Base-by-base conservation (phyloP, 306 rosid genomes). In the Arachis hypogaea region DNA sequence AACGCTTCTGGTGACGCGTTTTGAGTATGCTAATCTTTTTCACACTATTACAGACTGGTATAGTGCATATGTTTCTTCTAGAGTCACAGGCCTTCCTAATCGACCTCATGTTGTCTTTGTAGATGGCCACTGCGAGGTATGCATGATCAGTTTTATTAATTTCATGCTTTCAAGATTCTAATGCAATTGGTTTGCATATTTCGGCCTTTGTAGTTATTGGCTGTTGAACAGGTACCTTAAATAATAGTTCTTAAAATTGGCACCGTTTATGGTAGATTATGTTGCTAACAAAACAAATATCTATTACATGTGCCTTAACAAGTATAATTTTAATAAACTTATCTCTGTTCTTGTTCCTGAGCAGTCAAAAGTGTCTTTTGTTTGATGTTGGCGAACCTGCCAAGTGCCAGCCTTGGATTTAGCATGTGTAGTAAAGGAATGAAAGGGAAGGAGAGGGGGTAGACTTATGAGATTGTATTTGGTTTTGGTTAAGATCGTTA, bases 41-140 rank as follows among this genome's bases (percentile, higher is more conserved):
- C 98, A 94, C 86, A 94, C 97, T 2, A 62, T 91, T 67, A 91
- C 98, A 0, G 98, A 94, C 78, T 94, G 98, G 98, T 94, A 91
- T 76, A 94, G 95, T 71, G 95, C 95, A 12, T 94, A 94, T 70
- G 98, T 89, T 50, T 80, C 95, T 82, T 91, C 98, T 42, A 88
- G 97, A 77, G 97, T 94, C 47, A 77, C 86, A 18, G 91, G 83
- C 79, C 75, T 94, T 77, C 96, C 96, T 33, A 86, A 79, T 79
- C 96, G 96, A 68, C 98, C 97, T 56, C 94, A 84, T 80, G 50
- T 94, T 80, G 79, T 94, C 55, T 91, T 94, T 72, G 78, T 94
- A n/a, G 98, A 94, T 12, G 97, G 98, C 63, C 98, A 94, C 77
- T 94, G 98, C 57, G 51, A 0, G 97, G 98, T 91, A 91, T 18